Evolutionary conservation across 163 green algal species (phyloP), one percentile per base, ranked within the genome.

Genomic region (Chlorella variabilis): DNA sequence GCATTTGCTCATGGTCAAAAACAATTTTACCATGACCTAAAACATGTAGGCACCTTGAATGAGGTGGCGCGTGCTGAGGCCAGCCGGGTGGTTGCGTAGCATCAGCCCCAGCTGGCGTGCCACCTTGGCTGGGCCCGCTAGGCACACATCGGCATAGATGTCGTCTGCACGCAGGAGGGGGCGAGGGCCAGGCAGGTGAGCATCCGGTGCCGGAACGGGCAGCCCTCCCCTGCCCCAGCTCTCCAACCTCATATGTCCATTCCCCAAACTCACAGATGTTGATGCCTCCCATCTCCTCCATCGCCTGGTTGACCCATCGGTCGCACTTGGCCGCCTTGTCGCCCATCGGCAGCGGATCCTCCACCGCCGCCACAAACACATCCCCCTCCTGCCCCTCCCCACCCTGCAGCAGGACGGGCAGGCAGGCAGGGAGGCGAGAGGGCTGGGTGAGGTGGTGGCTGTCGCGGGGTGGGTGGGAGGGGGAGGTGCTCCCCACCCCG

Each of bases 141-240:
- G 58, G 87, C 92, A 96, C 38, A 95, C 80, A 73, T 95, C 93
- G 2, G 86, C 93, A 31, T 93, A 63, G 18, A 63, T 63, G 54
- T 63, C 54, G 54, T 63, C 62, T 70, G 62, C 62, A n/a, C 2
- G 29, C 54, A 29, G 54, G 18, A 29, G 54, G 23, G 54, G 23
- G 23, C 23, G 6, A n/a, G 23, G 54, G 54, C 54, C 18, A 29
- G 54, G 54, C 9, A n/a, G 54, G 54, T 29, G 54, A 63, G 18
- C 45, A 15, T 23, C 11, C 45, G 15, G 45, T 15, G 45, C 15
- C 45, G 11, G 11, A 54, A 54, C 45, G 45, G n/a, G n/a, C n/a
- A 54, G 45, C 45, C 45, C 45, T 54, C 11, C 45, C 45, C 15
- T 15, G 15, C 11, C 45, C 45, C 45, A 54, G 45, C 45, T 54